Evolutionary conservation across 1,139 yeast species (phyloP).

Genomic region (Candida labiduridarum): DNA sequence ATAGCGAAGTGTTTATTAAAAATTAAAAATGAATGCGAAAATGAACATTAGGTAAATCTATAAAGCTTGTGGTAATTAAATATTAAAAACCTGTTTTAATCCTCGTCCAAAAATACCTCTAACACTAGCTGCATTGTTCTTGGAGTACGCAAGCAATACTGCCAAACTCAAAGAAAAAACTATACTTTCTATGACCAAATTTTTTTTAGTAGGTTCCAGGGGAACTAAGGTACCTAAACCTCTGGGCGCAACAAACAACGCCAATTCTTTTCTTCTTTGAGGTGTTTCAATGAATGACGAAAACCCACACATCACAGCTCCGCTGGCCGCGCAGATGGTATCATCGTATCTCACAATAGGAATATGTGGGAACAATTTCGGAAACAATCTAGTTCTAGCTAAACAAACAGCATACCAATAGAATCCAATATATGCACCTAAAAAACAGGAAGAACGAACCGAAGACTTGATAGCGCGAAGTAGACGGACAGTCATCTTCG

Average conservation of each 20-base stretch:
- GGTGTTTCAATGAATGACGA: slow-evolving; percentile 36
- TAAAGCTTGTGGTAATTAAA: slow-evolving; percentile 14
- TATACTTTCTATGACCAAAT: slow-evolving; percentile 30
- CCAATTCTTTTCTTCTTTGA: slow-evolving; percentile 41
- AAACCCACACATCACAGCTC: slow-evolving; percentile 36
- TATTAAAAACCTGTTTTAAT: slow-evolving; percentile 22
- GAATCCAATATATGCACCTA: slow-evolving; percentile 35
- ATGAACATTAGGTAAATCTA: not conserved
- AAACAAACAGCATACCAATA: slow-evolving; percentile 44
- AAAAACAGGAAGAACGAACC: slow-evolving; percentile 34
- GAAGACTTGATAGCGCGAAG: slow-evolving; percentile 27
- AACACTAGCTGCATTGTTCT: slow-evolving; percentile 28
- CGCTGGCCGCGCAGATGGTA: slow-evolving; percentile 32
- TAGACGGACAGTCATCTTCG: slow-evolving; percentile 21
- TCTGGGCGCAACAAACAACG: slow-evolving; percentile 41
- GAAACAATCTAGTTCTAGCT: slow-evolving; percentile 32
- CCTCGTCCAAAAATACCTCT: slow-evolving; percentile 43
- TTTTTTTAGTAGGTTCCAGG: slow-evolving; percentile 26
- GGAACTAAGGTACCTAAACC: slow-evolving; percentile 40
- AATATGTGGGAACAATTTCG: slow-evolving; percentile 30
- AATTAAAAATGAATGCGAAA: slow-evolving; percentile 2
- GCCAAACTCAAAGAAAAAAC: slow-evolving; percentile 38
- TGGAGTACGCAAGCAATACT: slow-evolving; percentile 34
- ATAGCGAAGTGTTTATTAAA: not conserved
- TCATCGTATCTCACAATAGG: slow-evolving; percentile 32